A percentile compares a stretch with the other conserved stretches of the same genome.
Conservation (phyloP, 108 stramenopile species). For the Discostella stelligeroides region DNA sequence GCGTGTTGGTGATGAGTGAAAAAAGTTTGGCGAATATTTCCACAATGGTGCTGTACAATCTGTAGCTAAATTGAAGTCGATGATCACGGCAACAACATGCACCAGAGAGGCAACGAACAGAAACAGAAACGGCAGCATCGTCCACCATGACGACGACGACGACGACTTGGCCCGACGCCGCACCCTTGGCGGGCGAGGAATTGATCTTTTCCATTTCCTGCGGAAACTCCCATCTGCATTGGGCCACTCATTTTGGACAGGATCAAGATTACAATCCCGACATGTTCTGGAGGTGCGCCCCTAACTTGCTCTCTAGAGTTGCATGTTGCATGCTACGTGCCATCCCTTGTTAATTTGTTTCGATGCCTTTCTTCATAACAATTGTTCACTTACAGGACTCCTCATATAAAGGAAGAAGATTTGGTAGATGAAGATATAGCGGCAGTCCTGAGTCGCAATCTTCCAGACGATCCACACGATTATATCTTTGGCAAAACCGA, state of each 20-base stretch:
- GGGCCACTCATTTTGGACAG: conserved; percentile 64
- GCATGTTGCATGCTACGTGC: not conserved
- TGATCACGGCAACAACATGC: too few species aligned
- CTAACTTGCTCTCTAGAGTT: not conserved
- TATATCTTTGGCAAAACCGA: conserved; percentile 35
- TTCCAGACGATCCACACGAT: conserved; percentile 44
- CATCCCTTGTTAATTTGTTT: not conserved
- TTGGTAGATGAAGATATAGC: conserved; percentile 4
- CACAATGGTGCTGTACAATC: too few species aligned
- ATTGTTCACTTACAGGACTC: too few species aligned
- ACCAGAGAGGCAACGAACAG: too few species aligned
- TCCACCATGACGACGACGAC: too few species aligned
- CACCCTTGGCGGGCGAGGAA: conserved; percentile 24
- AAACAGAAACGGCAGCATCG: too few species aligned
- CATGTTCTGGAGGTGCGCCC: conserved; percentile 66
- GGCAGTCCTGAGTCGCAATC: conserved; percentile 24
- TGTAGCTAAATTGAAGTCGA: too few species aligned
- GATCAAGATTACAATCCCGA: conserved; percentile 46
- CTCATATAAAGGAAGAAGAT: conserved; percentile 26
- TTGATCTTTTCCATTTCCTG: conserved; percentile 39
- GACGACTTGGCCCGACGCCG: conserved; percentile 26
- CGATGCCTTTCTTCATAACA: not conserved
- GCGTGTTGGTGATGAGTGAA: too few species aligned
- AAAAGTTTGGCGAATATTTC: too few species aligned
- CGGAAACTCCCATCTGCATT: conserved; percentile 73